These are phyloP conservation scores for Fusarium sp. DNA, from an alignment of 2,329 filamentous ascomycete species.

Conservation along the genomic window DNA sequence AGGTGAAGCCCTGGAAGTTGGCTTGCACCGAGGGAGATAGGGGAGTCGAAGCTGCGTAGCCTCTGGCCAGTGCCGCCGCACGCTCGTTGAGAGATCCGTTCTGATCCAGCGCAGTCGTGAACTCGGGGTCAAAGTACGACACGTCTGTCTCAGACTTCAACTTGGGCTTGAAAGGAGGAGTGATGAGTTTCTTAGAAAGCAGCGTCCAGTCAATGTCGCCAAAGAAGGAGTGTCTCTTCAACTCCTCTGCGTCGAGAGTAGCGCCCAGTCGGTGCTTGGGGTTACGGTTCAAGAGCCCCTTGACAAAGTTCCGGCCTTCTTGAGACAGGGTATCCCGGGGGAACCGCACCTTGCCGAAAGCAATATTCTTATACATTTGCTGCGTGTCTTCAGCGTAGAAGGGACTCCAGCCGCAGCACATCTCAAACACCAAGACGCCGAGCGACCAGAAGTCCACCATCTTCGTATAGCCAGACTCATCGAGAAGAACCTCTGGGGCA, in stretches of 20 bases:
- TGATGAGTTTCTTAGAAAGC: conserved; percentile 89
- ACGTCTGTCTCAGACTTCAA: conserved; percentile 96
- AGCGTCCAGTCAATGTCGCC: conserved; percentile 92
- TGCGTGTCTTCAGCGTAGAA: conserved; percentile 99
- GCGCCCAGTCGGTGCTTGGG: conserved; percentile 95
- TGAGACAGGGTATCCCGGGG: conserved; percentile 93
- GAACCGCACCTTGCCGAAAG: conserved; percentile 97
- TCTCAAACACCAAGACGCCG: conserved; percentile 97
- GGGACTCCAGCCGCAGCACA: conserved; percentile 99
- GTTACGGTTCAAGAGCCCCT: conserved; percentile 95
- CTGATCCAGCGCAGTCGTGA: conserved; percentile 92
- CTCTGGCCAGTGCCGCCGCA: conserved; percentile 85
- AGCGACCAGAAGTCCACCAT: conserved; percentile 99
- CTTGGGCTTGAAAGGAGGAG: conserved; percentile 97
- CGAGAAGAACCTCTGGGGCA: conserved; percentile 92
- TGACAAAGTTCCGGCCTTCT: conserved; percentile 97
- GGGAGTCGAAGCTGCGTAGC: conserved; percentile 90
- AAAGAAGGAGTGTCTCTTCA: conserved; percentile 96
- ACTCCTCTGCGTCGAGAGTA: conserved; percentile 89
- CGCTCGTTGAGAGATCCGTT: conserved; percentile 91
- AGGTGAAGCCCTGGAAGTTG: conserved; percentile 98
- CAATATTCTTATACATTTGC: conserved; percentile 99
- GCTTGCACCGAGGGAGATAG: conserved; percentile 96
- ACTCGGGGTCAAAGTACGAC: conserved; percentile 98
- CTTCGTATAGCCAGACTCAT: conserved; percentile 98